These are phyloP conservation scores for Candida ipomoeae DNA, from an alignment of 805 yeast species.

Conservation along the genomic window DNA sequence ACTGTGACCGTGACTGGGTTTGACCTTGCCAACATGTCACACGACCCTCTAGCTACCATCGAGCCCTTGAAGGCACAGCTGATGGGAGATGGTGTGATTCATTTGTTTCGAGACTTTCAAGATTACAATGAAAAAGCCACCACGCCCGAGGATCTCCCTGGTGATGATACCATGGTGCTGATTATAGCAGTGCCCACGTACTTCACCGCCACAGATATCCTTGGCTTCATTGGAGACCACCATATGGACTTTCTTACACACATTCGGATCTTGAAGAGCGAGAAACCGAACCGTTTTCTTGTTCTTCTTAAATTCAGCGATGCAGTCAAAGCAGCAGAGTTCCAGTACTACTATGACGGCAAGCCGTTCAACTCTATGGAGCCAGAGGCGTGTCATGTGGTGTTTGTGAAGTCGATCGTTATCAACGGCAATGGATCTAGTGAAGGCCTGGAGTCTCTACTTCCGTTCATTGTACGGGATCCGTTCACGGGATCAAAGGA, in stretches of 20 bases:
- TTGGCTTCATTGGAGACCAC: constrained; percentile 73
- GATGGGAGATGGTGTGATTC: constrained; percentile 70
- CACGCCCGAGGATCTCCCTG: constrained; percentile 19
- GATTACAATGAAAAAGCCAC: constrained; percentile 4
- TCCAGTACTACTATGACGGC: constrained; percentile 67
- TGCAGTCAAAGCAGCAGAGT: constrained; percentile 52
- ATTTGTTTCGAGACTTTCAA: constrained; percentile 54
- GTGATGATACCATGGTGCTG: constrained; percentile 66
- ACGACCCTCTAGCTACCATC: constrained; percentile 8
- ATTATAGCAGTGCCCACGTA: constrained; percentile 86
- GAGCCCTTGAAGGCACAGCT: constrained; percentile 58
- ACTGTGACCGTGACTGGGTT: constrained; percentile 21
- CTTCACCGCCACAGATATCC: constrained; percentile 76
- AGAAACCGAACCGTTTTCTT: constrained; percentile 64
- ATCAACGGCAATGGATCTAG: constrained; percentile 25
- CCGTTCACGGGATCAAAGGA: constrained; percentile 52
- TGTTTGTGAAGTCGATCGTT: constrained; percentile 59
- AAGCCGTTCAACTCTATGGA: constrained; percentile 80
- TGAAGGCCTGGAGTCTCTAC: constrained; percentile 21
- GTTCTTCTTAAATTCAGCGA: constrained; percentile 71
- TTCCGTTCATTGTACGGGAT: constrained; percentile 69
- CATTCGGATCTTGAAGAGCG: constrained; percentile 66
- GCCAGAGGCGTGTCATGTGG: constrained; percentile 77
- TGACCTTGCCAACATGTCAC: constrained; percentile 10
- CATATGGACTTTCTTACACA: constrained; percentile 57